A percentile compares a stretch with the other conserved stretches of the same genome.
These are phyloP conservation scores for Santalum album DNA, from an alignment of 164 flowering plant genomes.

Conservation along the genomic window DNA sequence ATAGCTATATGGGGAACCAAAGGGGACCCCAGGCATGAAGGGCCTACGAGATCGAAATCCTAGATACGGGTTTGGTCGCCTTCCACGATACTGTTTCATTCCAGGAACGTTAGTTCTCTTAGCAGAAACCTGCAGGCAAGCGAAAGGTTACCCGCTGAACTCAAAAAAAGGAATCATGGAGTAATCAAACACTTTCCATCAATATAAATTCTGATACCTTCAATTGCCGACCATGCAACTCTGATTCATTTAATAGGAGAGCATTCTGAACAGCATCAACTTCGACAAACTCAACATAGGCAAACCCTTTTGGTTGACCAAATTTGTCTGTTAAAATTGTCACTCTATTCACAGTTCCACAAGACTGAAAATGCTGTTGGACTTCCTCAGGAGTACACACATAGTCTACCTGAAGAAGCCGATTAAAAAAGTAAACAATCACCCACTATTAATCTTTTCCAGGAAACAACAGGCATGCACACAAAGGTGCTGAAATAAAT, in stretches of 20 bases:
- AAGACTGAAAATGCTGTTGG: constrained; percentile 74
- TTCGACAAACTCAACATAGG: constrained; percentile 77
- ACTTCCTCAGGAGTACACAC: constrained; percentile 79
- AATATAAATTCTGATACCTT: constrained; percentile 36
- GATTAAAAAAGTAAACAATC: background rate
- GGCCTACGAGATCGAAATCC: constrained; percentile 47
- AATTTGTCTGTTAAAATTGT: constrained; percentile 73
- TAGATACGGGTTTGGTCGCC: constrained; percentile 37
- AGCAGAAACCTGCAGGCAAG: constrained; percentile 48
- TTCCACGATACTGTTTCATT: constrained; percentile 65
- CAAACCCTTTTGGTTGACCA: constrained; percentile 84
- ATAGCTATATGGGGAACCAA: constrained; percentile 44
- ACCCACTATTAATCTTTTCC: background rate
- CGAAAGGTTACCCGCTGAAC: background rate
- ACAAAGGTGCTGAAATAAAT: too few species aligned
- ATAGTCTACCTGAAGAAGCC: constrained; percentile 56
- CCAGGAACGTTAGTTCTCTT: constrained; percentile 78
- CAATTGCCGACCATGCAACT: constrained; percentile 69
- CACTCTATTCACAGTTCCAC: constrained; percentile 80
- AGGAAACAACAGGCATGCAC: background rate
- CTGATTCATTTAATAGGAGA: constrained; percentile 61
- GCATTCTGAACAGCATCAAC: constrained; percentile 78
- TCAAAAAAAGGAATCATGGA: constrained; percentile 1
- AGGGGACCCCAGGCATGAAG: constrained; percentile 31
- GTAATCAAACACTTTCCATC: background rate